These are phyloP conservation scores for Flaveria bidentis DNA, from an alignment of 129 eudicot genomes.

Conservation along the genomic window DNA sequence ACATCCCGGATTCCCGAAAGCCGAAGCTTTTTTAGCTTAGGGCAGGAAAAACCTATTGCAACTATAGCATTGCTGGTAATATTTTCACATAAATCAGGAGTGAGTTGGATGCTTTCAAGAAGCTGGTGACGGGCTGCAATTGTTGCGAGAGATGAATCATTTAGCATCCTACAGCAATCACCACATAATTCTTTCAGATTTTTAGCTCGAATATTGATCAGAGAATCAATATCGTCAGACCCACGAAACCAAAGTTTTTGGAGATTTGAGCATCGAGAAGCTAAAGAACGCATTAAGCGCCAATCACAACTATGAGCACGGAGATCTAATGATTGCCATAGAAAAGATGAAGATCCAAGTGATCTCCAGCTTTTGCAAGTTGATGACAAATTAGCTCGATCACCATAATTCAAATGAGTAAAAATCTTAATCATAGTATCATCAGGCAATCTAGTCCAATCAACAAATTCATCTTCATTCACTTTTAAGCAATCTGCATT, in stretches of 20 bases:
- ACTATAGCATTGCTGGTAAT: slow-evolving; percentile 64
- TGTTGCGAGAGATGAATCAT: slow-evolving; percentile 71
- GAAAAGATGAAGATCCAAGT: slow-evolving; percentile 60
- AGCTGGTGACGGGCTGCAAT: slow-evolving; percentile 75
- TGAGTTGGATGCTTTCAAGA: slow-evolving; percentile 71
- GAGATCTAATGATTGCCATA: slow-evolving; percentile 80
- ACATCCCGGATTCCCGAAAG: slow-evolving; percentile 74
- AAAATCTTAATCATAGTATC: slow-evolving; percentile 79
- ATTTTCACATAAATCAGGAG: slow-evolving; percentile 74
- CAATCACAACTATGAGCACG: slow-evolving; percentile 77
- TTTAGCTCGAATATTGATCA: slow-evolving; percentile 66
- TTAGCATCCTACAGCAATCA: slow-evolving; percentile 68
- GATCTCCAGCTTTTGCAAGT: slow-evolving; percentile 76
- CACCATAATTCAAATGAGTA: slow-evolving; percentile 70
- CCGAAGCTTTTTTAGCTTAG: slow-evolving; percentile 55
- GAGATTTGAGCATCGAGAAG: slow-evolving; percentile 64
- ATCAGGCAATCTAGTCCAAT: slow-evolving; percentile 84
- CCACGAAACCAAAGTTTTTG: slow-evolving; percentile 82
- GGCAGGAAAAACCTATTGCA: slow-evolving; percentile 76
- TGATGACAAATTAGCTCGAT: slow-evolving; percentile 82
- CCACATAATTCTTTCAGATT: slow-evolving; percentile 70
- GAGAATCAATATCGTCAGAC: slow-evolving; percentile 67
- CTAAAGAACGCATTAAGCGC: slow-evolving; percentile 47
- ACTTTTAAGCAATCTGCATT: slow-evolving; percentile 19
- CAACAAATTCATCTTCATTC: slow-evolving; percentile 47